Percentiles rank a stretch among this genome's conserved stretches.
phyloP scores from a whole-genome alignment of 2,329 filamentous ascomycete genomes.

The Pseudopithomyces maydicus region DNA sequence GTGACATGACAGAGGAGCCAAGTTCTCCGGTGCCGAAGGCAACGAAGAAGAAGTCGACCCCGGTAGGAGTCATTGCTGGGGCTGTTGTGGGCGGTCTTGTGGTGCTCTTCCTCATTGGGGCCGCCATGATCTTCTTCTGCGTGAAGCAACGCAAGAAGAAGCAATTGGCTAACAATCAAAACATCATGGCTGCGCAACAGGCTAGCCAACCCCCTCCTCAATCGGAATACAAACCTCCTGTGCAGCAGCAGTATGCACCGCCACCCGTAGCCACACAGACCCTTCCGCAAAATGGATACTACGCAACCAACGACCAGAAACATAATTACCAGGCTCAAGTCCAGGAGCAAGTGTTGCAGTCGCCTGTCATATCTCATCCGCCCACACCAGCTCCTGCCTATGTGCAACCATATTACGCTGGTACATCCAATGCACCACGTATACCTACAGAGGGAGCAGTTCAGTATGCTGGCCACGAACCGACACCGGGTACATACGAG shows the following conservation, averaged over 20 bases:
- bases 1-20: neutral
- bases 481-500: slow-evolving; percentile 13
- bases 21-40: slow-evolving; percentile 2
- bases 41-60: slow-evolving; percentile 21
- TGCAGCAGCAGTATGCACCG: slow-evolving; percentile 8
- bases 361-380: slow-evolving; percentile 25
- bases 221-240: slow-evolving; percentile 19
- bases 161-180: slow-evolving; percentile 20
- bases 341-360: slow-evolving; percentile 18
- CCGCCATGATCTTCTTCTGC: slow-evolving; percentile 23
- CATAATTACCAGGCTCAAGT: slow-evolving; percentile 21
- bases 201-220: slow-evolving; percentile 19
- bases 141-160: slow-evolving; percentile 26
- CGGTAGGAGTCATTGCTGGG: slow-evolving; percentile 26
- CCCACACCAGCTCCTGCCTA: slow-evolving; percentile 30
- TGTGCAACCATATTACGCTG: slow-evolving; percentile 21
- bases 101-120: slow-evolving; percentile 20
- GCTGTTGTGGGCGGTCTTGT: slow-evolving; percentile 23
- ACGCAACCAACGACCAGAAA: slow-evolving; percentile 20
- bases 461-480: slow-evolving; percentile 7
- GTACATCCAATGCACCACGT: slow-evolving; percentile 9
- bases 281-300: slow-evolving; percentile 15
- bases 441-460: slow-evolving; percentile 12
- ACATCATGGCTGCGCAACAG: slow-evolving; percentile 19
- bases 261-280: slow-evolving; percentile 1